phyloP scores from a whole-genome alignment of 345 rosid species.

The Brassica carinata region DNA sequence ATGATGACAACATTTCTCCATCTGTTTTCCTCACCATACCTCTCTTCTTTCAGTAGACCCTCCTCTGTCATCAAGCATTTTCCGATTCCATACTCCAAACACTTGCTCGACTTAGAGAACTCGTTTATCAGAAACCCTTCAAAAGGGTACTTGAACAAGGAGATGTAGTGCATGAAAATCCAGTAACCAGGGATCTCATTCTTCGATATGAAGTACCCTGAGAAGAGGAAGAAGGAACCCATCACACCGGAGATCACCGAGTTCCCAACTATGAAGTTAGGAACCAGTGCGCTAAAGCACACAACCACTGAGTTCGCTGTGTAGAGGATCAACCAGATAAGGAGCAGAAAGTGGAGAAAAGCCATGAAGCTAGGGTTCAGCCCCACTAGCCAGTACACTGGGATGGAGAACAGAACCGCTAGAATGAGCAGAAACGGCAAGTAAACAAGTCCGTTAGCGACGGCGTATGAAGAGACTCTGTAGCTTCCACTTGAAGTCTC shows the following conservation, averaged over 20 bases:
- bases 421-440: constrained; percentile 87
- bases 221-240: constrained; percentile 96
- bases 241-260: constrained; percentile 90
- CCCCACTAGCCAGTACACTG: constrained; percentile 92
- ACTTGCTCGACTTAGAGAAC: constrained; percentile 76
- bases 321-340: constrained; percentile 94
- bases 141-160: constrained; percentile 94
- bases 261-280: constrained; percentile 88
- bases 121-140: constrained; percentile 89
- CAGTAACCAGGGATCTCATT: constrained; percentile 80
- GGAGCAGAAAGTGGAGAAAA: constrained; percentile 66
- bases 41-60: constrained; percentile 73
- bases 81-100: constrained; percentile 71
- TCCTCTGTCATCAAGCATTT: constrained; percentile 66
- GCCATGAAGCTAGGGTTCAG: constrained; percentile 63
- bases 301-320: constrained; percentile 96
- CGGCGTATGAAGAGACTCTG: constrained; percentile 78
- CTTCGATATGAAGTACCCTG: constrained; percentile 89
- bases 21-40: constrained; percentile 63
- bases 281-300: constrained; percentile 89
- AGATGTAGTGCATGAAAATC: constrained; percentile 97
- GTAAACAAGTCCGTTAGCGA: constrained; percentile 88
- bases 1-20: constrained; percentile 83
- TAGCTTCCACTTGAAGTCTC: constrained; percentile 89
- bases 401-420: constrained; percentile 66